Conservation (phyloP, 768 basidiomycete species). For the Xerocomus brunneocitrinus region DNA sequence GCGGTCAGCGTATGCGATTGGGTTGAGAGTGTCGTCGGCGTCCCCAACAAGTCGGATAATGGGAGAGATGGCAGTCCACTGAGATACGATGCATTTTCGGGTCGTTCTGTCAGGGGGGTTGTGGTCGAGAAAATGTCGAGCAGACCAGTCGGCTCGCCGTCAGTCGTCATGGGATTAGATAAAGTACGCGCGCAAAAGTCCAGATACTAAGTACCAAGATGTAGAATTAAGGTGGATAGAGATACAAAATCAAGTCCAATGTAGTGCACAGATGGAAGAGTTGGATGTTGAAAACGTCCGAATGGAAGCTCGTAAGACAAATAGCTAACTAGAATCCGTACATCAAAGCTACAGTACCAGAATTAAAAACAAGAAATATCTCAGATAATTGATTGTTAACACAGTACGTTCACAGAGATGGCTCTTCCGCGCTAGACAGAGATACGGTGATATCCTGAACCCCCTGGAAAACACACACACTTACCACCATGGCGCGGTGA, state of each 20-base stretch:
- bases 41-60: constrained; percentile 61
- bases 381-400: constrained; percentile 13
- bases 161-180: constrained; percentile 16
- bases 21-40: constrained; percentile 74
- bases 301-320: neutral
- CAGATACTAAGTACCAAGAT: neutral
- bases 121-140: constrained; percentile 25
- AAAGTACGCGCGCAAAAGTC: neutral
- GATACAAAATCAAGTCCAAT: neutral
- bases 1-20: constrained; percentile 85
- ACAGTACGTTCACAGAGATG: constrained; percentile 5
- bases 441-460: constrained; percentile 12
- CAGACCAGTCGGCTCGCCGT: constrained; percentile 22
- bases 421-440: constrained; percentile 20
- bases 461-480: constrained; percentile 22
- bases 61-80: constrained; percentile 59
- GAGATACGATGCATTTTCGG: constrained; percentile 49
- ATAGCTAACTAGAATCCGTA: neutral
- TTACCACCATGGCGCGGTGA: constrained; percentile 51
- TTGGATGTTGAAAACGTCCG: neutral
- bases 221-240: neutral
- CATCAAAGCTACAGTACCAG: constrained; percentile 16
- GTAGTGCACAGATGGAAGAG: neutral
- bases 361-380: constrained; percentile 7
- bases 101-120: constrained; percentile 8